These are phyloP conservation scores for Neocallimastix lanati DNA, from an alignment of 192 early-diverging fungal genomes.

Conservation along the genomic window DNA sequence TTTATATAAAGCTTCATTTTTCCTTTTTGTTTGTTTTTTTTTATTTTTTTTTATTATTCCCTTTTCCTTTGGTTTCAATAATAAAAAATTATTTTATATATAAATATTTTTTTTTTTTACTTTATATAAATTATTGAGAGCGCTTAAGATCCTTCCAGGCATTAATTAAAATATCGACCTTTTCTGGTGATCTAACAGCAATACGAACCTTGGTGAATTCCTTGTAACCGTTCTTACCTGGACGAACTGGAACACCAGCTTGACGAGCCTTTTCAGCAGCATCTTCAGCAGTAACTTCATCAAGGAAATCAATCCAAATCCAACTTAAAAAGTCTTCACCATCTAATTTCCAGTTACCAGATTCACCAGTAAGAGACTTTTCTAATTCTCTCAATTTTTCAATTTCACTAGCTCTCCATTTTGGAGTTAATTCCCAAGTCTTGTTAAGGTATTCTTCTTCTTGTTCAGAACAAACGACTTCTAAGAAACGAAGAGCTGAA, in stretches of 20 bases:
- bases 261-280: slow-evolving; percentile 43
- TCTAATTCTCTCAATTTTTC: slow-evolving; percentile 14
- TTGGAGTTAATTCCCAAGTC: slow-evolving; percentile 59
- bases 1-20: too few relatives aligned
- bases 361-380: slow-evolving; percentile 1
- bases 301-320: slow-evolving; percentile 66
- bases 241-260: slow-evolving; percentile 72
- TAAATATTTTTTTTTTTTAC: too few relatives aligned
- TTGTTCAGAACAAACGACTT: slow-evolving; percentile 50
- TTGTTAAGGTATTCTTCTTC: slow-evolving; percentile 38
- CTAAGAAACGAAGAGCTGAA: slow-evolving; percentile 66
- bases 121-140: background rate
- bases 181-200: slow-evolving; percentile 49
- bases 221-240: slow-evolving; percentile 56
- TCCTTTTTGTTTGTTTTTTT: too few relatives aligned
- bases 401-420: slow-evolving; percentile 36
- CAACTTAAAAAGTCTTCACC: slow-evolving; percentile 65
- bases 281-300: slow-evolving; percentile 31
- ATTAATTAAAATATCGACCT: slow-evolving; percentile 46
- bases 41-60: too few relatives aligned
- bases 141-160: slow-evolving; percentile 29
- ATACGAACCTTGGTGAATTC: slow-evolving; percentile 55
- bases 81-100: too few relatives aligned
- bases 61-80: too few relatives aligned
- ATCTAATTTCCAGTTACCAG: slow-evolving; percentile 36